phyloP scores from a whole-genome alignment of 306 rosid genomes.

The Rosa chinensis region DNA sequence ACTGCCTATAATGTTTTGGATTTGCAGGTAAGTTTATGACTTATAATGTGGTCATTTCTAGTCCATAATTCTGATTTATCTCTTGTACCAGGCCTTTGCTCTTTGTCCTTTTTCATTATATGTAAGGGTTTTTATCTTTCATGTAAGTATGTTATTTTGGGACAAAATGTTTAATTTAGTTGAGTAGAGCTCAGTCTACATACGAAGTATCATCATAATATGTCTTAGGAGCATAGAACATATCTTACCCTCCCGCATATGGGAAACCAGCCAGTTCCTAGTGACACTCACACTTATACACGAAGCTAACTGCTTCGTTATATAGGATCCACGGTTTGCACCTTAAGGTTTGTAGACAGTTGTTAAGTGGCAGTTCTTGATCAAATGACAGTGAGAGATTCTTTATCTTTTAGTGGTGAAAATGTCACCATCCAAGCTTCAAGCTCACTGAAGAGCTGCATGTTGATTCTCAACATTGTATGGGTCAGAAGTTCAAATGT shows the following conservation, averaged over 20 bases:
- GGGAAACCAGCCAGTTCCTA: neutral
- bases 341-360: neutral
- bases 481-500: neutral
- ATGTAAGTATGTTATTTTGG: neutral
- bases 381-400: neutral
- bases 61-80: neutral
- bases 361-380: neutral
- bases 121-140: neutral
- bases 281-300: neutral
- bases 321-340: neutral
- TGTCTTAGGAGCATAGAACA: neutral
- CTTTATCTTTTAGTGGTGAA: neutral
- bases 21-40: slow-evolving; percentile 57
- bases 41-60: neutral
- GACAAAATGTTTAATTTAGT: neutral
- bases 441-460: neutral
- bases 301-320: neutral
- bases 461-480: slow-evolving; percentile 1
- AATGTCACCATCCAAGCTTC: neutral
- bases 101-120: neutral
- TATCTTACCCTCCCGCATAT: neutral
- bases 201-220: neutral
- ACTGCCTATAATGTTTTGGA: slow-evolving; percentile 69
- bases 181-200: neutral
- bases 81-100: neutral